These are phyloP conservation scores for Hordeum vulgare DNA, from an alignment of 176 grass and related monocot genomes.

Conservation along the genomic window MorexV3_pseudomolecules_assembly NC_058523.1:360132787-360133286, in stretches of 20 bases:
- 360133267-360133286: too few species aligned
- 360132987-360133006: not conserved
- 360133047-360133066: not conserved
- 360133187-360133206: too few species aligned
- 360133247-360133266: too few species aligned
- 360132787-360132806: slow-evolving; percentile 14
- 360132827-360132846: not conserved
- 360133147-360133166: too few species aligned
- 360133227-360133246: too few species aligned
- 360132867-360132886: not conserved
- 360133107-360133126: not conserved
- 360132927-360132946: not conserved
- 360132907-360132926: not conserved
- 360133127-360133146: too few species aligned
- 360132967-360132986: not conserved
- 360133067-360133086: not conserved
- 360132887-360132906: not conserved
- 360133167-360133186: too few species aligned
- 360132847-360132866: not conserved
- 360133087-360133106: not conserved
- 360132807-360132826: not conserved
- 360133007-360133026: not conserved
- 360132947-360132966: not conserved
- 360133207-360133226: too few species aligned
- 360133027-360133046: not conserved